These are phyloP conservation scores for Eremothecium sinecaudum DNA, from an alignment of 1,139 yeast species.

Conservation along the genomic window DNA sequence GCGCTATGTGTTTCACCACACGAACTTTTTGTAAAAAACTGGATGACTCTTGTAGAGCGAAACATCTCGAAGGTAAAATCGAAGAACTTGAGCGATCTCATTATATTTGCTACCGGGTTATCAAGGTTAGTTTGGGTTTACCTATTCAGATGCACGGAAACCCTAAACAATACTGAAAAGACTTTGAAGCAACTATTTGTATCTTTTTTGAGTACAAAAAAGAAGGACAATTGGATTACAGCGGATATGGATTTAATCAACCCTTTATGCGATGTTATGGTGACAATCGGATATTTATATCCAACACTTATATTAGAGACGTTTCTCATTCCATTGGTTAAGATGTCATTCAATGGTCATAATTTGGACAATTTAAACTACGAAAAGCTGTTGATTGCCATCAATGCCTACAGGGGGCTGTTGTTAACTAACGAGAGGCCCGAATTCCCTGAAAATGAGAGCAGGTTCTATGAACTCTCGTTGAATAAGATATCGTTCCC, in stretches of 20 bases:
- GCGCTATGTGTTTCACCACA: constrained; percentile 74
- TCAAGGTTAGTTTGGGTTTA: constrained; percentile 85
- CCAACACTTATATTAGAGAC: constrained; percentile 73
- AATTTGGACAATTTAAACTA: constrained; percentile 54
- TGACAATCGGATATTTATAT: constrained; percentile 72
- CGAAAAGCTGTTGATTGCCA: constrained; percentile 62
- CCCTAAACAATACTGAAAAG: constrained; percentile 76
- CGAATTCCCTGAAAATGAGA: constrained; percentile 62
- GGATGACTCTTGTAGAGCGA: constrained; percentile 61
- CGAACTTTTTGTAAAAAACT: constrained; percentile 61
- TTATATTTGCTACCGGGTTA: constrained; percentile 53
- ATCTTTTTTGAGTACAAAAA: constrained; percentile 44
- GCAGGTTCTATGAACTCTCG: constrained; percentile 31
- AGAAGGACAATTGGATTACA: constrained; percentile 65
- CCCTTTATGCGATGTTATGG: constrained; percentile 59
- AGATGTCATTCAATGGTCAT: constrained; percentile 45
- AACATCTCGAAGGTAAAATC: constrained; percentile 36
- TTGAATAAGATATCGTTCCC: constrained; percentile 28
- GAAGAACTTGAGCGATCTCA: constrained; percentile 48
- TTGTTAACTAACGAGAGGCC: constrained; percentile 63
- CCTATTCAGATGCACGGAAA: constrained; percentile 75
- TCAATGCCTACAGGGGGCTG: constrained; percentile 61
- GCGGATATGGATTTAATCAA: constrained; percentile 53
- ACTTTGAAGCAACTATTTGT: constrained; percentile 51
- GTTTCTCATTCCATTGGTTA: constrained; percentile 52